These are phyloP conservation scores for Populus deltoides DNA, from an alignment of 345 rosid species.

Conservation along the genomic window DNA sequence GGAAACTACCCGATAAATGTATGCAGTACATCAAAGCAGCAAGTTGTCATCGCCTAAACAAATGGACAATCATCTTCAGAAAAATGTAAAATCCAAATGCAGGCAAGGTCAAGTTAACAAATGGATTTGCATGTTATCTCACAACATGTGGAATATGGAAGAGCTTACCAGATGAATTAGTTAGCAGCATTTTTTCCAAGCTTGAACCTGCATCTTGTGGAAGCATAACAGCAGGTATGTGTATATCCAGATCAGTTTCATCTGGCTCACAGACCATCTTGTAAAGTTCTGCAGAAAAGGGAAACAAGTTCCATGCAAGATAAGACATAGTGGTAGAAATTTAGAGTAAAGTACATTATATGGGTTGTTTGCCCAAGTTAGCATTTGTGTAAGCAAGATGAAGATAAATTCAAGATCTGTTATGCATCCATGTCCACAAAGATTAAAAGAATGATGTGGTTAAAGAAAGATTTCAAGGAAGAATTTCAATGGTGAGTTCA, in stretches of 20 bases:
- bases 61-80: neutral
- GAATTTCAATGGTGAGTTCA: neutral
- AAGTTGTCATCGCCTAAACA: neutral
- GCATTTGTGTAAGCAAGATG: neutral
- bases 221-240: constrained; percentile 87
- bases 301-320: neutral
- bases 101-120: neutral
- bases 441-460: neutral
- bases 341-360: neutral
- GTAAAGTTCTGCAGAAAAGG: constrained; percentile 64
- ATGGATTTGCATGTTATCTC: neutral
- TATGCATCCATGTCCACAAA: neutral
- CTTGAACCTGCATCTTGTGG: constrained; percentile 94
- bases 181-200: constrained; percentile 62
- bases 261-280: constrained; percentile 99
- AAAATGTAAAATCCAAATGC: neutral
- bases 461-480: neutral
- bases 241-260: constrained; percentile 87
- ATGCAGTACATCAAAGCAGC: neutral
- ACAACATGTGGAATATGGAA: neutral
- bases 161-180: constrained; percentile 58
- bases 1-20: neutral
- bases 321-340: neutral
- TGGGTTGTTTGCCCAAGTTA: neutral
- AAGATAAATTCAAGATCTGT: neutral